Percentiles rank a stretch among this genome's conserved stretches.
phyloP scores from a whole-genome alignment of 108 stramenopile genomes.

The Chaetoceros muelleri region DNA sequence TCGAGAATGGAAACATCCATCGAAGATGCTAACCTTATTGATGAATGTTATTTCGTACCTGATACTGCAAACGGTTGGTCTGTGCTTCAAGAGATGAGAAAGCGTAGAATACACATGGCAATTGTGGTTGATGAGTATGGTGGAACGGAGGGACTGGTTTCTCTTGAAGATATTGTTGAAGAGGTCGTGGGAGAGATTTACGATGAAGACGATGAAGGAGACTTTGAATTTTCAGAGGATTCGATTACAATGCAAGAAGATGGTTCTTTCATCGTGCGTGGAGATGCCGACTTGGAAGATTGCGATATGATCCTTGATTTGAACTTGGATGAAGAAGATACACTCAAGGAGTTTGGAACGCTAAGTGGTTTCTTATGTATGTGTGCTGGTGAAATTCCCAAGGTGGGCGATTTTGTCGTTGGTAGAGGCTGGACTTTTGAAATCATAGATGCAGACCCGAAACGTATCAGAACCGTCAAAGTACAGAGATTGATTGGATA shows the following conservation, averaged over 20 bases:
- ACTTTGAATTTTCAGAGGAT: conserved; percentile 79
- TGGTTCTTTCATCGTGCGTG: conserved; percentile 82
- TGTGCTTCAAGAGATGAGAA: conserved; percentile 94
- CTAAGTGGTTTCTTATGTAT: conserved; percentile 88
- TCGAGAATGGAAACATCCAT: conserved; percentile 74
- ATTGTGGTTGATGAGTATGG: conserved; percentile 98
- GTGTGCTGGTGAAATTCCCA: conserved; percentile 91
- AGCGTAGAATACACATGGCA: conserved; percentile 90
- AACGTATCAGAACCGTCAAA: conserved; percentile 53
- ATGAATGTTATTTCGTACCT: conserved; percentile 95
- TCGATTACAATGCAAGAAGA: conserved; percentile 82
- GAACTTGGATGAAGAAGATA: conserved; percentile 74
- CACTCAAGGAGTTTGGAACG: conserved; percentile 86
- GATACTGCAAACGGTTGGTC: conserved; percentile 95
- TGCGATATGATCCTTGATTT: conserved; percentile 79
- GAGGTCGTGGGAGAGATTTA: conserved; percentile 91
- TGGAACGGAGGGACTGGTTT: conserved; percentile 94
- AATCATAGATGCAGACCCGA: conserved; percentile 76
- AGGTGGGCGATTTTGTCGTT: conserved; percentile 83
- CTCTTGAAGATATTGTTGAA: conserved; percentile 93
- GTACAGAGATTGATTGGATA: conserved; percentile 73
- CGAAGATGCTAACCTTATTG: conserved; percentile 72
- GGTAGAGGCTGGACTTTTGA: conserved; percentile 87
- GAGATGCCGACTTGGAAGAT: conserved; percentile 90
- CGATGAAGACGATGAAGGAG: conserved; percentile 87